Evolutionary conservation across 768 basidiomycete genomes (phyloP), one percentile per base, ranked within the genome.

Genomic region (Piloderma croceum): DNA sequence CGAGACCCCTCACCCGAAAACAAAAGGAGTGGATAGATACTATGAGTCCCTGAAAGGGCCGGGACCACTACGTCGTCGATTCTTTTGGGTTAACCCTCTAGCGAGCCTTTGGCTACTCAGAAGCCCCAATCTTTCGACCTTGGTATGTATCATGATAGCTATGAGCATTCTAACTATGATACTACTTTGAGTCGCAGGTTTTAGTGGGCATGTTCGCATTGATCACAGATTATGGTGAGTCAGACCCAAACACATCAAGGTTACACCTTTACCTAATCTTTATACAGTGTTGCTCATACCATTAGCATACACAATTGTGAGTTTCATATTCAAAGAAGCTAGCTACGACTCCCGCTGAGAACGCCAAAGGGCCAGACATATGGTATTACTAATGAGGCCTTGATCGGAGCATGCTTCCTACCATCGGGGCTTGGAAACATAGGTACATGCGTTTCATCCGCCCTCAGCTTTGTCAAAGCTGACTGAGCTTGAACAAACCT

Each of bases 1-100:
- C 0, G 83, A 86, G 49, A 85, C 83, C 3, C 74, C 71, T 36
- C 77, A 81, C 48, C 81, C 83, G 1, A 72, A 76, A 6, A 52
- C 69, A 1, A 63, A 70, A 27, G 75, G 79, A 0, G 62, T 81
- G 2, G 79, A 81, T 39, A 75, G 75, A 27, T 17, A n/a, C n/a
- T n/a, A n/a, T n/a, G n/a, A n/a, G n/a, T n/a, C n/a, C n/a, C n/a
- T n/a, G n/a, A n/a, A n/a, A n/a, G n/a, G n/a, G n/a, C n/a, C n/a
- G n/a, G n/a, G n/a, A n/a, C n/a, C n/a, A n/a, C n/a, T n/a, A n/a
- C n/a, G n/a, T n/a, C n/a, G n/a, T n/a, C n/a, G 45, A 29, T 61
- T 68, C 36, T 61, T 76, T 1, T 71, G 72, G 52, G 44, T 86
- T 17, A 86, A 85, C 52, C 83, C 83, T 1, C 61, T 87, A 24